Evolutionary conservation across 2,329 filamentous ascomycete genomes (phyloP).

Genomic region (Chaetomium sp.): DNA sequence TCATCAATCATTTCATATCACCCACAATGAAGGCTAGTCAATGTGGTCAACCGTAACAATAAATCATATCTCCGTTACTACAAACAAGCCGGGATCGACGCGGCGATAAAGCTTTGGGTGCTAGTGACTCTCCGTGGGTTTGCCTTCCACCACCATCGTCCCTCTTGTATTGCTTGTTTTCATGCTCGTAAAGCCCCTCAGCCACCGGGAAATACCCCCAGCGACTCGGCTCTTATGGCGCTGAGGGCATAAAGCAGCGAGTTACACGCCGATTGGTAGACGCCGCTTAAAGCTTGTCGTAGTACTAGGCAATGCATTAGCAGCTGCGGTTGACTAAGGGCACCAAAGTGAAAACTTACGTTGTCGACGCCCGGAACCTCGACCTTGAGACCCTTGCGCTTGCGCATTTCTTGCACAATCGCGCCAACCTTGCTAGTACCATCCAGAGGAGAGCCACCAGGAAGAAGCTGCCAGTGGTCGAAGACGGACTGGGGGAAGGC

Average conservation of each 20-base stretch:
- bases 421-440: conserved; percentile 76
- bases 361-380: conserved; percentile 91
- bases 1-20: neutral
- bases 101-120: conserved; percentile 42
- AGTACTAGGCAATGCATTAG: conserved; percentile 70
- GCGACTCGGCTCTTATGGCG: conserved; percentile 27
- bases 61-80: conserved; percentile 51
- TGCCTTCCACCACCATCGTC: conserved; percentile 39
- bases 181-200: conserved; percentile 28
- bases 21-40: neutral
- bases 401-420: conserved; percentile 87
- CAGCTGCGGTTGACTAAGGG: conserved; percentile 18
- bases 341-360: conserved; percentile 63
- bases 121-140: conserved; percentile 43
- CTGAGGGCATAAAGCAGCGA: conserved; percentile 44
- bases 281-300: conserved; percentile 90
- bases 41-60: conserved; percentile 28
- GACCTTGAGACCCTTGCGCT: conserved; percentile 99
- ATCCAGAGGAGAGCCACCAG: conserved; percentile 91
- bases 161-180: conserved; percentile 24
- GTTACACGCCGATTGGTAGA: conserved; percentile 49
- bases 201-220: conserved; percentile 19
- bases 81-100: conserved; percentile 41
- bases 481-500: conserved; percentile 99
- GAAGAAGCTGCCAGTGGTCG: conserved; percentile 97